Conservation (phyloP, 2,329 filamentous ascomycete genomes). For the Pestalotiopsis sp. region DNA sequence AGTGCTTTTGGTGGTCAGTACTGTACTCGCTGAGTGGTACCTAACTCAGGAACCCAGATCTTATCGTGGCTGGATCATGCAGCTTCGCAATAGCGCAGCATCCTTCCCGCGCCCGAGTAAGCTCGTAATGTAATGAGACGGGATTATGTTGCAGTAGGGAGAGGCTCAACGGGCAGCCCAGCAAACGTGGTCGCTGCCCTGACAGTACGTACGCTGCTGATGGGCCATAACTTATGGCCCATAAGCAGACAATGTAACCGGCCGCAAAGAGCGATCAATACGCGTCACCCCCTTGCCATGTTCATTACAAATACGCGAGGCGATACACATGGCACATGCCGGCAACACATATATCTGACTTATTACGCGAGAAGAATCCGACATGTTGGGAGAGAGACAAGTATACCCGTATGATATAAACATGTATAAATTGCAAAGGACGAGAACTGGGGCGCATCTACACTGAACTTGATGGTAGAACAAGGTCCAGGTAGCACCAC, state of each 20-base stretch:
- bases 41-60: slow-evolving; percentile 3
- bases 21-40: background rate
- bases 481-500: background rate
- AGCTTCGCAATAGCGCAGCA: background rate
- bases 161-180: background rate
- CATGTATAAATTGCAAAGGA: background rate
- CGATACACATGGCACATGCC: background rate
- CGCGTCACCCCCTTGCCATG: background rate
- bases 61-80: slow-evolving; percentile 8
- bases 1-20: background rate
- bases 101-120: background rate
- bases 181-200: background rate
- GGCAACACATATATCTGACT: background rate
- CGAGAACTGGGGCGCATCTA: background rate
- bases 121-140: background rate
- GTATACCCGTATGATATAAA: background rate
- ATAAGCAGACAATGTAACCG: background rate
- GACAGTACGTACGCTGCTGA: too few relatives aligned
- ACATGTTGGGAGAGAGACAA: background rate
- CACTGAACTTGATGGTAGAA: background rate
- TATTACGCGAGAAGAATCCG: background rate
- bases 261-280: background rate
- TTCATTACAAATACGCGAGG: background rate
- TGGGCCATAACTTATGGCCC: too few relatives aligned
- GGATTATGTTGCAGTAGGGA: background rate